Evolutionary conservation across 177 flowering plant genomes (phyloP).

Genomic region (Tripterygium wilfordii): DNA sequence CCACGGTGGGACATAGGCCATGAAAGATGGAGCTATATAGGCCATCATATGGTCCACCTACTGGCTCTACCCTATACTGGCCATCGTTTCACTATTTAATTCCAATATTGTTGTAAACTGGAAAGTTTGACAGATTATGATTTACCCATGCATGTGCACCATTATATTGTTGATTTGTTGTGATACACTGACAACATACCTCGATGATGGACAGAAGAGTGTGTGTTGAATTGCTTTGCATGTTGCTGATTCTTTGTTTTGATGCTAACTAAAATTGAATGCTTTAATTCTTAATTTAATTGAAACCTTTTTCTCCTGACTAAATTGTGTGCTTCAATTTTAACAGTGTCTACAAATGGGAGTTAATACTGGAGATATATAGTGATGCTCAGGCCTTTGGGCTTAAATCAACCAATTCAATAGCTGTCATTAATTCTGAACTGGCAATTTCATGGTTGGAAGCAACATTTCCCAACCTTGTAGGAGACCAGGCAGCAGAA

Average conservation of each 20-base stretch:
- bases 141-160: too few relatives aligned
- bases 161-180: too few relatives aligned
- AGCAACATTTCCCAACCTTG: slow-evolving; percentile 86
- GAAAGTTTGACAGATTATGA: too few relatives aligned
- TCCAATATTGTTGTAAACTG: too few relatives aligned
- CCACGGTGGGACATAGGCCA: too few relatives aligned
- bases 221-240: background rate
- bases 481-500: slow-evolving; percentile 27
- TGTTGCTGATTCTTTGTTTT: background rate
- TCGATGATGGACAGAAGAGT: too few relatives aligned
- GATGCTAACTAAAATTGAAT: background rate
- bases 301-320: background rate
- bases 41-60: too few relatives aligned
- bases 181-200: too few relatives aligned
- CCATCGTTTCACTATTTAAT: too few relatives aligned
- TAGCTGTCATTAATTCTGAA: slow-evolving; percentile 62
- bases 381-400: slow-evolving; percentile 78
- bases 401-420: slow-evolving; percentile 52
- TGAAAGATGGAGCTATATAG: too few relatives aligned
- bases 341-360: slow-evolving; percentile 68
- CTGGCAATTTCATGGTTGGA: slow-evolving; percentile 92
- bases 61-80: too few relatives aligned
- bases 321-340: background rate
- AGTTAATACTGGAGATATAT: slow-evolving; percentile 68
- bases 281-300: too few relatives aligned